phyloP scores from a whole-genome alignment of 129 eudicot genomes.

The Escallonia herrerae region DNA sequence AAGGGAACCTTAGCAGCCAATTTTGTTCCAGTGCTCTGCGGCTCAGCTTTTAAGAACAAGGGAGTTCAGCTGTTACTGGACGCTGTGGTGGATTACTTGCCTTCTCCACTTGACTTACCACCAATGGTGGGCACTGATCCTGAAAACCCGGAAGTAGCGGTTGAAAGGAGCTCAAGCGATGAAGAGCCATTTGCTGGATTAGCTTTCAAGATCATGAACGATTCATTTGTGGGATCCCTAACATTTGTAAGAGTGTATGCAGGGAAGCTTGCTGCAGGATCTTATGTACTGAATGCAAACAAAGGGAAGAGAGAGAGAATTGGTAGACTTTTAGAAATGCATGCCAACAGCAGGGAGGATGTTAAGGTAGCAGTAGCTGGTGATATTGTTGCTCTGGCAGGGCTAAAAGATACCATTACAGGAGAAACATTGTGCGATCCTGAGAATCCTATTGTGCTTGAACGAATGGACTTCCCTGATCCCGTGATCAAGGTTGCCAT shows the following conservation, averaged over 20 bases:
- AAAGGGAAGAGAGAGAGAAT: constrained; percentile 96
- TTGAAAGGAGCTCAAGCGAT: constrained; percentile 53
- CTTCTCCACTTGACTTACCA: constrained; percentile 87
- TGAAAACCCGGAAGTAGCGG: constrained; percentile 65
- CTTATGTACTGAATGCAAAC: constrained; percentile 82
- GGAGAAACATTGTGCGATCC: constrained; percentile 89
- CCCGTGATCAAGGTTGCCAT: constrained; percentile 98
- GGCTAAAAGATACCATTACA: constrained; percentile 86
- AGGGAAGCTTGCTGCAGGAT: constrained; percentile 81
- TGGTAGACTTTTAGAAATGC: constrained; percentile 94
- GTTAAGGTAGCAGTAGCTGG: constrained; percentile 78
- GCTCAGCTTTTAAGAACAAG: constrained; percentile 91
- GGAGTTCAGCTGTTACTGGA: constrained; percentile 95
- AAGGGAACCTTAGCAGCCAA: constrained; percentile 70
- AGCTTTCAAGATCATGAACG: constrained; percentile 96
- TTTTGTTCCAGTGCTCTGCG: constrained; percentile 88
- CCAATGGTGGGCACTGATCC: constrained; percentile 92
- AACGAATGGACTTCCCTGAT: constrained; percentile 98
- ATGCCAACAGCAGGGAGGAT: constrained; percentile 91
- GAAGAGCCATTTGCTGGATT: constrained; percentile 84
- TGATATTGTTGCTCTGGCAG: constrained; percentile 97
- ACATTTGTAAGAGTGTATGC: constrained; percentile 87
- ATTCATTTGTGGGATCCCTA: constrained; percentile 90
- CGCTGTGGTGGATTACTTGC: constrained; percentile 86
- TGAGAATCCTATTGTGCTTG: constrained; percentile 76